Percentiles rank a stretch among this genome's conserved stretches.
phyloP scores from a whole-genome alignment of 1,284 basidiomycete species.

The Mrakiaceae sp. region DNA sequence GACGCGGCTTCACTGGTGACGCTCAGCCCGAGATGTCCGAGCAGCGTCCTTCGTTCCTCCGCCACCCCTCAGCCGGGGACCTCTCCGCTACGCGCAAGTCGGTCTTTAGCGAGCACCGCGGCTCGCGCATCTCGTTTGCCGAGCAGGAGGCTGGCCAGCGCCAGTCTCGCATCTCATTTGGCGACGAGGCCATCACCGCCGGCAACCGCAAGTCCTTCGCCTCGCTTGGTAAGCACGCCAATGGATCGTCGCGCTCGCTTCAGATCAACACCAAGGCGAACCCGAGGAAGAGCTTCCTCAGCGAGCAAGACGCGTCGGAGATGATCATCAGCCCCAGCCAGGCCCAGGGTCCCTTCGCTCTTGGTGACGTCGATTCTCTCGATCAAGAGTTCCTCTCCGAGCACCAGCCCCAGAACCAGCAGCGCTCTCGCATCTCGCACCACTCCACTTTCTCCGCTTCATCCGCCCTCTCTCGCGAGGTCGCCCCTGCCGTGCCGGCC shows the following conservation, averaged over 20 bases:
- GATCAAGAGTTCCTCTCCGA: neutral
- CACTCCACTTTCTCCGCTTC: neutral
- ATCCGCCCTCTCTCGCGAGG: conserved; percentile 3
- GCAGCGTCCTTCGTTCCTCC: neutral
- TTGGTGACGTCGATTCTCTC: conserved; percentile 8
- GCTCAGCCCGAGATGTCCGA: conserved; percentile 8
- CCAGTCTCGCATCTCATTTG: neutral
- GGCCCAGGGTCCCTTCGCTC: conserved; percentile 8
- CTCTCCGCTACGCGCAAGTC: neutral
- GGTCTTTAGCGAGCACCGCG: neutral
- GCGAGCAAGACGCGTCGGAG: neutral
- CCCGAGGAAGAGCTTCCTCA: conserved; percentile 4
- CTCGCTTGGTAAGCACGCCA: neutral
- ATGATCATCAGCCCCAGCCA: conserved; percentile 2
- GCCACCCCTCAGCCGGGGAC: neutral
- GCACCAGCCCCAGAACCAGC: neutral
- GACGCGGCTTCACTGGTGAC: neutral
- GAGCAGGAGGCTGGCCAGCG: conserved; percentile 2
- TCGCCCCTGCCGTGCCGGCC: neutral
- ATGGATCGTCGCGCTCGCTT: neutral
- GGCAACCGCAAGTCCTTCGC: neutral
- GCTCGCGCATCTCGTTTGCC: conserved; percentile 4
- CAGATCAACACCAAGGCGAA: neutral
- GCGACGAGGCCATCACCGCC: neutral
- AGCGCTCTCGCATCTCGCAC: neutral